Conservation (phyloP, 1,139 yeast species). For the Candida dubliniensis region DNA sequence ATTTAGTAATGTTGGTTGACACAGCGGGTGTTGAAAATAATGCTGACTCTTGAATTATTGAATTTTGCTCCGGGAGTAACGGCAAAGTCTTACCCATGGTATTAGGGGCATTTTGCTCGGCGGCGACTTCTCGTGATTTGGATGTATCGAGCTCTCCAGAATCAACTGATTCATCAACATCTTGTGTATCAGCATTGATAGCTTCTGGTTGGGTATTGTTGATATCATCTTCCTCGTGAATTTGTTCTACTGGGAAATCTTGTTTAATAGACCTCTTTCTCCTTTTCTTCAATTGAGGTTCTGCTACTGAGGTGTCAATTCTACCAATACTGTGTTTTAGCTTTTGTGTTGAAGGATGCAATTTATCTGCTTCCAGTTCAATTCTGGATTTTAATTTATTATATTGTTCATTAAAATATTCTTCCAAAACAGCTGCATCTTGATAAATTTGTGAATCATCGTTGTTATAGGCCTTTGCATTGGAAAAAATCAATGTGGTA, state of each 20-base stretch:
- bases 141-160: constrained; percentile 2
- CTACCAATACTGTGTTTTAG: constrained; percentile 26
- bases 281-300: constrained; percentile 24
- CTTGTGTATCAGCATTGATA: not conserved
- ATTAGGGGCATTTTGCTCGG: constrained; percentile 18
- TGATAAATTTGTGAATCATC: constrained; percentile 55
- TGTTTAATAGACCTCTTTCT: constrained; percentile 19
- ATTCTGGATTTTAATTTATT: constrained; percentile 24
- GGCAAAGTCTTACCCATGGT: constrained; percentile 34
- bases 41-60: constrained; percentile 37
- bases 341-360: constrained; percentile 17
- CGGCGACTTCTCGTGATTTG: constrained; percentile 12
- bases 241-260: constrained; percentile 17
- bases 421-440: constrained; percentile 50
- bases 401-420: constrained; percentile 33
- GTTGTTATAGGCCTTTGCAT: constrained; percentile 60
- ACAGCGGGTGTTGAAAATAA: constrained; percentile 39
- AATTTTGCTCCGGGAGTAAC: constrained; percentile 25
- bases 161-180: not conserved
- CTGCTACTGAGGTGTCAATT: constrained; percentile 11
- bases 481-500: constrained; percentile 50
- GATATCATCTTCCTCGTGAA: constrained; percentile 13
- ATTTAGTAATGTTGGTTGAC: constrained; percentile 25
- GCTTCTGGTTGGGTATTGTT: constrained; percentile 13
- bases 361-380: constrained; percentile 18